Percentiles rank a stretch among this genome's conserved stretches.
Evolutionary conservation across 2,329 filamentous ascomycete genomes (phyloP).

Genomic region (Colletotrichum neosansevieriae): DNA sequence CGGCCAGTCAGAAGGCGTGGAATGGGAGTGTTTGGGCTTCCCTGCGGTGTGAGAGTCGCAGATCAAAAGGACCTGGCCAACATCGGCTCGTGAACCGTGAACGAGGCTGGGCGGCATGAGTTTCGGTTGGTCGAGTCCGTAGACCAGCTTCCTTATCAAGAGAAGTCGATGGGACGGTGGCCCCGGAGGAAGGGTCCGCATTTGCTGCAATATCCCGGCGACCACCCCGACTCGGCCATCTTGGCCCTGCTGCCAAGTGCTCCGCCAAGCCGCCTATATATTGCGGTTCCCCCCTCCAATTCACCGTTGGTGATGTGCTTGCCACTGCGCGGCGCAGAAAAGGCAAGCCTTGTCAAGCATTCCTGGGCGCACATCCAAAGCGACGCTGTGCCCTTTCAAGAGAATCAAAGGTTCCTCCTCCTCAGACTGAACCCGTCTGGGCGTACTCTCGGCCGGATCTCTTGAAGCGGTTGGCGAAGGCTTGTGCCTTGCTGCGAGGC

Average conservation of each 20-base stretch:
- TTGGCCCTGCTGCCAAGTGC: slow-evolving; percentile 25
- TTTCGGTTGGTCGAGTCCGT: slow-evolving; percentile 12
- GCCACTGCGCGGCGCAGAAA: slow-evolving; percentile 17
- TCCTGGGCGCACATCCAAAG: slow-evolving; percentile 12
- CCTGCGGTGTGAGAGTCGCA: slow-evolving; percentile 3
- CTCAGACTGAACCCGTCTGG: slow-evolving; percentile 12
- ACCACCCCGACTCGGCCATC: slow-evolving; percentile 23
- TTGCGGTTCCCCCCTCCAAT: background rate
- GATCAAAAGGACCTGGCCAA: slow-evolving; percentile 31
- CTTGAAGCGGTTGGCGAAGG: slow-evolving; percentile 29
- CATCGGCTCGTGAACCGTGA: slow-evolving; percentile 2
- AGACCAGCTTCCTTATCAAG: slow-evolving; percentile 28
- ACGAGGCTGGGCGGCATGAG: slow-evolving; percentile 6
- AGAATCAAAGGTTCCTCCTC: slow-evolving; percentile 32
- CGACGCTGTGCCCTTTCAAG: slow-evolving; percentile 5
- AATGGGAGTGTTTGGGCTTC: background rate
- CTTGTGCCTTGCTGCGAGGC: slow-evolving; percentile 6
- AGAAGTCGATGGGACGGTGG: slow-evolving; percentile 4
- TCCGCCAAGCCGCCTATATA: slow-evolving; percentile 32
- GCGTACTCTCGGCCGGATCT: slow-evolving; percentile 26
- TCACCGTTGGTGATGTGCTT: background rate
- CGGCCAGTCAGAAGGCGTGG: slow-evolving; percentile 7
- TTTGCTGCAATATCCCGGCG: slow-evolving; percentile 12
- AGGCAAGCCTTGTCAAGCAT: slow-evolving; percentile 33
- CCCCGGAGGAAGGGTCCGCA: slow-evolving; percentile 9